phyloP scores from a whole-genome alignment of 2,329 filamentous ascomycete genomes.

The Zymoseptoria brevis region DNA sequence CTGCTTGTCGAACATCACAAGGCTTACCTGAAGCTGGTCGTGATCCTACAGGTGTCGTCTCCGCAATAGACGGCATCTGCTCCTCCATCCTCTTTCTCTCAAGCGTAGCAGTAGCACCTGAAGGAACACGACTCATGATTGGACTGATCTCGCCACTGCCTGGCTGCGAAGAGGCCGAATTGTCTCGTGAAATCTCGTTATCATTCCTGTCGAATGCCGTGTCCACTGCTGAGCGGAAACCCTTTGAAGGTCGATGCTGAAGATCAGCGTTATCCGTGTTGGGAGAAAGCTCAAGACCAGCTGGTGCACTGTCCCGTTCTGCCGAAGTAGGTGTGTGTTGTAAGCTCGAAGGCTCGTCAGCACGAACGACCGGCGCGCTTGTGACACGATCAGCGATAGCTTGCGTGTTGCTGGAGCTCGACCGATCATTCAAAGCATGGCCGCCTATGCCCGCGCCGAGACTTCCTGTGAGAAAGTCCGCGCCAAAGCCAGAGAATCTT shows the following conservation, averaged over 20 bases:
- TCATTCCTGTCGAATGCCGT: slow-evolving; percentile 56
- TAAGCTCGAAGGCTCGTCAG: background rate
- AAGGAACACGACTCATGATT: slow-evolving; percentile 53
- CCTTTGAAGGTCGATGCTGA: slow-evolving; percentile 40
- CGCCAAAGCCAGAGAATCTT: slow-evolving; percentile 37
- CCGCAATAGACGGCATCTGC: slow-evolving; percentile 48
- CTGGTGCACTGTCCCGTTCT: slow-evolving; percentile 4
- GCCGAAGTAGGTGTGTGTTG: slow-evolving; percentile 13
- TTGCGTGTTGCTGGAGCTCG: background rate
- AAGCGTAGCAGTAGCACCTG: slow-evolving; percentile 29
- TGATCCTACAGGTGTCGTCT: slow-evolving; percentile 34
- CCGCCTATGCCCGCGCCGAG: background rate
- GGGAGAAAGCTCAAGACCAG: background rate
- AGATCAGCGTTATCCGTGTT: slow-evolving; percentile 21
- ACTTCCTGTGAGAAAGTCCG: slow-evolving; percentile 23
- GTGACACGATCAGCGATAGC: background rate
- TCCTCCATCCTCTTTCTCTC: slow-evolving; percentile 33
- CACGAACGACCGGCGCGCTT: background rate
- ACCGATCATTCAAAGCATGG: background rate
- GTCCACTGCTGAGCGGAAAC: slow-evolving; percentile 51
- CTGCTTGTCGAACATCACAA: background rate
- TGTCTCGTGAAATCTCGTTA: slow-evolving; percentile 45
- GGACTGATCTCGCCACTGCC: slow-evolving; percentile 46
- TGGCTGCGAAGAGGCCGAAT: slow-evolving; percentile 22
- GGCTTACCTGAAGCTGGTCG: slow-evolving; percentile 29